A percentile compares a stretch with the other conserved stretches of the same genome.
These are phyloP conservation scores for Crithidia bombi DNA, from an alignment of 208 protist genomes.

Conservation along the genomic window DNA sequence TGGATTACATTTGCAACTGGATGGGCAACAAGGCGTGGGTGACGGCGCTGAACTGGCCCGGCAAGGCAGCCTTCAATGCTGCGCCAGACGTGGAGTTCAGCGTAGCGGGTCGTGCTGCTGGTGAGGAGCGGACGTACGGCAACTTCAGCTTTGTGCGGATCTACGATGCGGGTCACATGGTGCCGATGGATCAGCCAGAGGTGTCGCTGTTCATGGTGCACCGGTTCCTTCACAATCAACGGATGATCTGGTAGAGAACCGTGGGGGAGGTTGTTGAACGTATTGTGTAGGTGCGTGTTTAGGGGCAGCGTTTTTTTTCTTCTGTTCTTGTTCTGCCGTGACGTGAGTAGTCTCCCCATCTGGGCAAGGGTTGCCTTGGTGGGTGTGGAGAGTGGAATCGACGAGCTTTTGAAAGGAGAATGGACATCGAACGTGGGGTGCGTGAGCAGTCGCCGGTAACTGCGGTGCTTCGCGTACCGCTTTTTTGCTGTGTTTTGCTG, in stretches of 20 bases:
- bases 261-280: too few species aligned
- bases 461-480: too few species aligned
- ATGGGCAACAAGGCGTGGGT: slow-evolving; percentile 90
- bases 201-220: slow-evolving; percentile 41
- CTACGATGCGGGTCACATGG: slow-evolving; percentile 87
- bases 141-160: slow-evolving; percentile 84
- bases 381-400: too few species aligned
- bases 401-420: too few species aligned
- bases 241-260: too few species aligned
- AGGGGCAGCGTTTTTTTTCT: not conserved
- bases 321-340: too few species aligned
- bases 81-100: slow-evolving; percentile 39
- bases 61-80: slow-evolving; percentile 56
- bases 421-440: too few species aligned
- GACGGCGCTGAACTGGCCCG: slow-evolving; percentile 66
- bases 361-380: too few species aligned
- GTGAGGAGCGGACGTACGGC: slow-evolving; percentile 34
- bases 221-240: not conserved
- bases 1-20: slow-evolving; percentile 94
- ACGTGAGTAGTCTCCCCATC: too few species aligned
- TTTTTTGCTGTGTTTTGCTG: too few species aligned
- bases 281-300: too few species aligned
- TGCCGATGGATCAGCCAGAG: slow-evolving; percentile 85
- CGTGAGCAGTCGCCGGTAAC: too few species aligned
- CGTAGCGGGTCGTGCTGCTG: slow-evolving; percentile 32